Conservation (phyloP, 164 flowering plant species). For the Vitis rotundifolia region DNA sequence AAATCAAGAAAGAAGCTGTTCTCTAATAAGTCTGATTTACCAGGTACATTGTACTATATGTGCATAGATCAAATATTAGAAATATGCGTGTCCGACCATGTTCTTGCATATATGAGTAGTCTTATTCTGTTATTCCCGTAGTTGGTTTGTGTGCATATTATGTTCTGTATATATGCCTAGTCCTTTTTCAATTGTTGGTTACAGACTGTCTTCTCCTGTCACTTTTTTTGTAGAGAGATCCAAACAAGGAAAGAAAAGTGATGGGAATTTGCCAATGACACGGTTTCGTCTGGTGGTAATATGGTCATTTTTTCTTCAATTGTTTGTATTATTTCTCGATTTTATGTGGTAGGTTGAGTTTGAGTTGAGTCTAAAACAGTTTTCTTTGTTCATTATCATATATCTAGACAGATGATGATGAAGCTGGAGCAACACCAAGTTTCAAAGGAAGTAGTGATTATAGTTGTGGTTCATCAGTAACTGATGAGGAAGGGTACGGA, state of each 20-base stretch:
- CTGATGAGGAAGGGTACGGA: constrained; percentile 74
- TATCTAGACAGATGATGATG: constrained; percentile 69
- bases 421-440: constrained; percentile 43
- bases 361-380: not conserved
- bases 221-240: constrained; percentile 45
- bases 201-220: constrained; percentile 4
- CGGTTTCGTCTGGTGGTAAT: constrained; percentile 48
- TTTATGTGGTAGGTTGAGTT: not conserved
- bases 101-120: no score
- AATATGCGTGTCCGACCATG: no score
- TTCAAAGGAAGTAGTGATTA: constrained; percentile 63
- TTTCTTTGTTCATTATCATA: not conserved
- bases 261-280: constrained; percentile 49
- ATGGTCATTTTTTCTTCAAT: not conserved
- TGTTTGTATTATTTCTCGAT: not conserved
- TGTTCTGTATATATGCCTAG: not conserved
- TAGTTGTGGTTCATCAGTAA: constrained; percentile 88
- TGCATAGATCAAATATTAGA: not conserved
- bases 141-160: not conserved
- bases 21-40: constrained; percentile 63
- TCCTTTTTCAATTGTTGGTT: not conserved
- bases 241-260: constrained; percentile 68
- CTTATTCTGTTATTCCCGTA: no score
- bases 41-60: constrained; percentile 41
- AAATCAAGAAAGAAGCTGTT: constrained; percentile 88